Base-by-base conservation (phyloP, 2,329 filamentous ascomycete species). In the Bisporella sp. region DNA sequence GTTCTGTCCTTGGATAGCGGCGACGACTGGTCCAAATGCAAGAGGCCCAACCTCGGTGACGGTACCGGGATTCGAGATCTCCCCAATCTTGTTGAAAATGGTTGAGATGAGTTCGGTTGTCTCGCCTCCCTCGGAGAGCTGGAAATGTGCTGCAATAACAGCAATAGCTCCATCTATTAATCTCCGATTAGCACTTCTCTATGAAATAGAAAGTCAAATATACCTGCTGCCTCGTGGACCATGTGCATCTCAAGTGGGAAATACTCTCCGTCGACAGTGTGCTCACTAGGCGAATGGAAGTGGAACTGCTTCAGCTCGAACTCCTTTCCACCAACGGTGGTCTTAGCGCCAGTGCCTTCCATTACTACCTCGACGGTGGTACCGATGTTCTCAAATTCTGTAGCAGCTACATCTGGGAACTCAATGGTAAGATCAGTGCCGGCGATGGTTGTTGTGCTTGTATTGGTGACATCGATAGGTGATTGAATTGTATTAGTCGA, bases 271-370 rank as follows among this genome's bases (percentile, higher is more conserved):
- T 71, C 56, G 61, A 81, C 67, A 45, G 73, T 71, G 58, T 83
- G 79, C 68, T 83, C 79, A 41, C 75, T 77, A 0, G 79, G 78
- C 0, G 76, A 75, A 60, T 83, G 79, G 66, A 82, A 78, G 64
- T 82, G 79, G 66, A 81, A 81, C 57, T 82, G 79, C 45, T 53
- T 50, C 28, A 59, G 42, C 12, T 53, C 52, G 13, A 55, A 56
- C 21, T 21, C 21, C 21, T 21, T 21, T 21, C 21, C 21, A 13
- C 9, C 13, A 13, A 44, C 51, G 46, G 21, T 28, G 11, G 29
- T 47, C 9, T 30, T 51, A 4, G 47, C 54, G 28, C 46, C 47
- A 45, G 53, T 53, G 30, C 56, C 57, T 29, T 54, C 50, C 51
- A 58, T 58, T 7, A 57, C 44, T 30, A 58, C 56, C 42, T 58